These are phyloP conservation scores for Rosa lucieae DNA, from an alignment of 306 rosid species.

Conservation along the genomic window DNA sequence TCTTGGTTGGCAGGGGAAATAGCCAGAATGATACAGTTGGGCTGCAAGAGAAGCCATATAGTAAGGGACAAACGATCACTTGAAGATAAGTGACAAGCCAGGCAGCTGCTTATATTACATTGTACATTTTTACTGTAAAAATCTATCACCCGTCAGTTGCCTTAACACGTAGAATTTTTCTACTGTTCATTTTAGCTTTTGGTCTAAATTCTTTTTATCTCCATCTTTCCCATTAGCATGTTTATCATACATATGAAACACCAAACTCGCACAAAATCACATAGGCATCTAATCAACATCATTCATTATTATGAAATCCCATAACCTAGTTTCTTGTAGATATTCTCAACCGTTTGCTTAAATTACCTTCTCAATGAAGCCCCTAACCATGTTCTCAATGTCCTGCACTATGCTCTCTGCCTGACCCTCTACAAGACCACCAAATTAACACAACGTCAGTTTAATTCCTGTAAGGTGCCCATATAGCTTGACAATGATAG, in stretches of 20 bases:
- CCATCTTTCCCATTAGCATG: not conserved
- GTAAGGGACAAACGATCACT: not conserved
- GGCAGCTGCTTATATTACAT: not conserved
- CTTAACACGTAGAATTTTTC: not conserved
- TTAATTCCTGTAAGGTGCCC: not conserved
- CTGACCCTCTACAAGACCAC: slow-evolving; percentile 42
- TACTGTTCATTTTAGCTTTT: not conserved
- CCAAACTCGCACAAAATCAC: not conserved
- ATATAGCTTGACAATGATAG: not conserved
- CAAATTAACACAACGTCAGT: not conserved
- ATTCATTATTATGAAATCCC: not conserved
- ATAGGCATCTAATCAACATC: slow-evolving; percentile 1
- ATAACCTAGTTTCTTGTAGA: not conserved
- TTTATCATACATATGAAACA: not conserved
- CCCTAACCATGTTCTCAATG: slow-evolving; percentile 45
- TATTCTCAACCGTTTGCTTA: not conserved
- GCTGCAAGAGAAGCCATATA: slow-evolving; percentile 34
- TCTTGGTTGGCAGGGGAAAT: slow-evolving; percentile 51
- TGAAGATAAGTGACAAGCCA: not conserved
- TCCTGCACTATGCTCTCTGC: slow-evolving; percentile 43
- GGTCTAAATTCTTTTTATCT: not conserved
- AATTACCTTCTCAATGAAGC: slow-evolving; percentile 47
- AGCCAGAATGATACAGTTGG: slow-evolving; percentile 50
- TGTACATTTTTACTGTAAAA: not conserved
- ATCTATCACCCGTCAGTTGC: not conserved